Conservation (phyloP, 495 filamentous ascomycete genomes). For the Daldinia decipiens region DNA sequence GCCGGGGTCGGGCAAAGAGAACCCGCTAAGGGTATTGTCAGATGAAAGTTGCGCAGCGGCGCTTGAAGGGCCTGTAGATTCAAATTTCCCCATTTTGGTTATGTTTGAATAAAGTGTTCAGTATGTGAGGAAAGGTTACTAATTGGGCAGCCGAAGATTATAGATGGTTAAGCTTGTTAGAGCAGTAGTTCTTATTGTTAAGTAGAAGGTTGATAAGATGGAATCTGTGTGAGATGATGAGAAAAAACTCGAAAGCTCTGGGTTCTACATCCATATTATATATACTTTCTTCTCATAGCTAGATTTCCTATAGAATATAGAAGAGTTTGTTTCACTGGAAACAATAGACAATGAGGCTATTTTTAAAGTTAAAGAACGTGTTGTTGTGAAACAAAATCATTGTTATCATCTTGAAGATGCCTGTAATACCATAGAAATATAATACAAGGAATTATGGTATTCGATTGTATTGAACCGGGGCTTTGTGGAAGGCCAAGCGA, state of each 20-base stretch:
- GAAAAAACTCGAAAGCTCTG: neutral
- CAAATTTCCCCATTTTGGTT: too few relatives aligned
- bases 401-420: neutral
- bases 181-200: neutral
- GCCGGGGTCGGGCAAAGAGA: conserved; percentile 24
- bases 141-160: neutral
- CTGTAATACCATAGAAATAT: neutral
- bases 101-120: too few relatives aligned
- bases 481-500: neutral
- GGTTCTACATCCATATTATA: neutral
- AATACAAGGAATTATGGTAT: neutral
- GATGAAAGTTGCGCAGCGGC: neutral
- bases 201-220: neutral
- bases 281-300: neutral
- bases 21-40: conserved; percentile 2
- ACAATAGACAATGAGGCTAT: neutral
- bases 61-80: too few relatives aligned
- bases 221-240: neutral
- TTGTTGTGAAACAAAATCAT: neutral
- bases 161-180: neutral
- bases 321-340: too few relatives aligned
- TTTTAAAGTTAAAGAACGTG: neutral
- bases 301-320: neutral
- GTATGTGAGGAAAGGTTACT: neutral
- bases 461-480: neutral